phyloP scores from a whole-genome alignment of 371 early-diverging fungal species.

The Lichtheimia ramosa region DNA sequence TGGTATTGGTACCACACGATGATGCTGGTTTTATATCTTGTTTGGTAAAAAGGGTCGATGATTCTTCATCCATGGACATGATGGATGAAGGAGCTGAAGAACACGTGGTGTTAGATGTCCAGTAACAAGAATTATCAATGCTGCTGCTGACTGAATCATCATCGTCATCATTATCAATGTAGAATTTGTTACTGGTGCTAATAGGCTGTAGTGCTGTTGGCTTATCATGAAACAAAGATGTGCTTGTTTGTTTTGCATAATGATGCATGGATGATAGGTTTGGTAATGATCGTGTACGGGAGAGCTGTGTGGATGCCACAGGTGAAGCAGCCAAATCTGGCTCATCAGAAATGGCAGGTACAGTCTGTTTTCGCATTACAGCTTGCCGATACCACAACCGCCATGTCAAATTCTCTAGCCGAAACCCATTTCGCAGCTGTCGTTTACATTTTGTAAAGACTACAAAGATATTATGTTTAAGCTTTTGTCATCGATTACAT shows the following conservation, averaged over 20 bases:
- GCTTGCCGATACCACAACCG: conserved; percentile 39
- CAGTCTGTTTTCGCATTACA: conserved; percentile 14
- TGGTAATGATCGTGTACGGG: conserved; percentile 12
- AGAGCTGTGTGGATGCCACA: not conserved
- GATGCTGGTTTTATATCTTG: not conserved
- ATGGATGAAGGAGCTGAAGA: conserved; percentile 12
- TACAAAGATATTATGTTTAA: not conserved
- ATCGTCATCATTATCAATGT: conserved; percentile 10
- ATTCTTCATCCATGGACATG: not conserved
- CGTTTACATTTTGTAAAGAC: conserved; percentile 51
- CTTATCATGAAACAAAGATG: conserved; percentile 2
- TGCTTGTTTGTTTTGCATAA: not conserved
- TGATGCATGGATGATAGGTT: conserved; percentile 1
- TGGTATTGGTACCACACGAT: not conserved
- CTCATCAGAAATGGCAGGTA: conserved; percentile 1
- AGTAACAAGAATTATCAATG: not conserved
- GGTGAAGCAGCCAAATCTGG: conserved; percentile 2
- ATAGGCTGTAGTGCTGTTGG: not conserved
- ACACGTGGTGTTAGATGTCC: not conserved
- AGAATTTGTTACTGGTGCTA: conserved; percentile 6
- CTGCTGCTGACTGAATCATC: conserved; percentile 1
- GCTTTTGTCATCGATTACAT: not conserved
- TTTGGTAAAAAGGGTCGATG: conserved; percentile 5
- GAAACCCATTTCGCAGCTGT: conserved; percentile 45
- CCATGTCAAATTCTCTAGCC: conserved; percentile 53